phyloP scores from a whole-genome alignment of 2,329 filamentous ascomycete genomes.

The Trichoderma cornu-damae region DNA sequence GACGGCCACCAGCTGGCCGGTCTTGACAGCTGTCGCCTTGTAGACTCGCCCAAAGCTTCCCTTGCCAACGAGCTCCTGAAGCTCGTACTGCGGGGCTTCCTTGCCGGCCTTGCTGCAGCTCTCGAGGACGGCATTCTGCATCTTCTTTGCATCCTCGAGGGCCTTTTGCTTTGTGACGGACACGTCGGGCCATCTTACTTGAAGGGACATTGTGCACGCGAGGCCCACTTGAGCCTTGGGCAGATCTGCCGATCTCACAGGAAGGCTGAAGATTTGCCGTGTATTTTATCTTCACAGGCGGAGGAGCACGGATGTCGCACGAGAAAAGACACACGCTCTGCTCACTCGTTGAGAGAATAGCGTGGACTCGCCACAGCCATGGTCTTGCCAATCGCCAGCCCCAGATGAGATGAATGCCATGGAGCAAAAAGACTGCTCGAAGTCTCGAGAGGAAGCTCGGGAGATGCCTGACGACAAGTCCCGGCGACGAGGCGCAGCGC shows the following conservation, averaged over 20 bases:
- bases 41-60: conserved; percentile 71
- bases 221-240: conserved; percentile 12
- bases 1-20: conserved; percentile 59
- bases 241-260: not conserved
- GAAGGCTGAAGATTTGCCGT: not conserved
- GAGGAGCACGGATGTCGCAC: not conserved
- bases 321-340: not conserved
- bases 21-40: conserved; percentile 50
- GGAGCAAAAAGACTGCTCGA: not conserved
- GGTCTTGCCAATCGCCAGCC: not conserved
- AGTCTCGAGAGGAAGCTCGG: not conserved
- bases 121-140: conserved; percentile 60
- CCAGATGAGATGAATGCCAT: not conserved
- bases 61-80: conserved; percentile 69
- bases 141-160: conserved; percentile 64
- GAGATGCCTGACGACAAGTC: conserved; percentile 8
- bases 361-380: not conserved
- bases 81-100: conserved; percentile 59
- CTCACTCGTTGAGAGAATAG: conserved; percentile 1
- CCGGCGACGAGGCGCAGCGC: conserved; percentile 9
- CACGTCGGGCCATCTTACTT: conserved; percentile 39
- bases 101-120: conserved; percentile 55
- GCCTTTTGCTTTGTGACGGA: conserved; percentile 53
- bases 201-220: conserved; percentile 36
- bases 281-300: not conserved